phyloP scores from a whole-genome alignment of 331 rosid genomes.

The Spiraea crenata region DNA sequence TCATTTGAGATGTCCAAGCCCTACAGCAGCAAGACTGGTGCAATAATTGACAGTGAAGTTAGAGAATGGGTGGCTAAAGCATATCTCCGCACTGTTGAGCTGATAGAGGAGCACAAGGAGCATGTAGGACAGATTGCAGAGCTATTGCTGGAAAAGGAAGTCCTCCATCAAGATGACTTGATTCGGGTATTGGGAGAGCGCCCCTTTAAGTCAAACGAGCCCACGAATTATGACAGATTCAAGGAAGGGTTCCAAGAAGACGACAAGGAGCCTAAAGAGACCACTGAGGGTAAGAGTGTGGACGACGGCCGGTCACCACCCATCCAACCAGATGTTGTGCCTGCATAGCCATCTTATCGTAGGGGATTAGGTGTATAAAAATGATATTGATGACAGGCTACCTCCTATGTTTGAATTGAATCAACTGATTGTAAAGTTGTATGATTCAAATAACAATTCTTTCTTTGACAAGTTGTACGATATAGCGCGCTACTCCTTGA shows the following conservation, averaged over 20 bases:
- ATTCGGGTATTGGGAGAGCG: conserved; percentile 37
- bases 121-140: conserved; percentile 39
- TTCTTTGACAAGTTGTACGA: no score
- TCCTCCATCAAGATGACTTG: conserved; percentile 47
- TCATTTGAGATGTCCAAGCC: conserved; percentile 35
- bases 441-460: neutral
- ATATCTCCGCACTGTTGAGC: conserved; percentile 26
- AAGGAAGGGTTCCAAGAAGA: conserved; percentile 39
- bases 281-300: conserved; percentile 6
- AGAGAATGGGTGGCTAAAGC: conserved; percentile 49
- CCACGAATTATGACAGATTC: conserved; percentile 34
- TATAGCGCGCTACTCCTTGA: no score
- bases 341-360: conserved; percentile 21
- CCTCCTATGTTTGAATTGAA: neutral
- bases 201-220: conserved; percentile 23
- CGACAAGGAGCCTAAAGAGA: conserved; percentile 16
- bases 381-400: neutral
- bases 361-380: neutral
- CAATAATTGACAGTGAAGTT: conserved; percentile 46
- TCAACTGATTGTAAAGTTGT: conserved; percentile 3
- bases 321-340: conserved; percentile 15
- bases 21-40: conserved; percentile 46
- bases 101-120: conserved; percentile 41
- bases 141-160: conserved; percentile 47
- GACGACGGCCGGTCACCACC: conserved; percentile 14